Percentiles rank a stretch among this genome's conserved stretches.
These are phyloP conservation scores for Solanum neorickii DNA, from an alignment of 257 asterid genomes.

Conservation along the genomic window DNA sequence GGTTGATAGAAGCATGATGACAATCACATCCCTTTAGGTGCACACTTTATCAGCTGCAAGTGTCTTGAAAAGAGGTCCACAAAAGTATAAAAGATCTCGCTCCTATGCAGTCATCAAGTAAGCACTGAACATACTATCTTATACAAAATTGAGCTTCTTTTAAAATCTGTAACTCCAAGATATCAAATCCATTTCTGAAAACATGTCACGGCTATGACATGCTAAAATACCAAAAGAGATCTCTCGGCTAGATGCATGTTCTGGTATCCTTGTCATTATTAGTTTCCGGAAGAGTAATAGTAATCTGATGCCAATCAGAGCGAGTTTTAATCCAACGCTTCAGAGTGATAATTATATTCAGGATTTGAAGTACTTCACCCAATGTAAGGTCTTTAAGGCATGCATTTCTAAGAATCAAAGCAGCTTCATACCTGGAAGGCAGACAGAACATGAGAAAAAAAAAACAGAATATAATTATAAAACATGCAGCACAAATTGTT, in stretches of 20 bases:
- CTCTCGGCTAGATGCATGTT: not conserved
- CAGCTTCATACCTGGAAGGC: constrained; percentile 44
- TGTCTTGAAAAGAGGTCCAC: not conserved
- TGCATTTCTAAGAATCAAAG: constrained; percentile 26
- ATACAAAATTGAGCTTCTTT: not conserved
- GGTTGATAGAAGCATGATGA: not conserved
- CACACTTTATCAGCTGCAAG: not conserved
- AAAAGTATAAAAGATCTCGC: not conserved
- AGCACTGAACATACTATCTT: not conserved
- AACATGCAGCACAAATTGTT: not conserved
- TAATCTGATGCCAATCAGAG: constrained; percentile 36
- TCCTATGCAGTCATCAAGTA: not conserved
- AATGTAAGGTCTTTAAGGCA: constrained; percentile 30
- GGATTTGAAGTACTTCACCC: constrained; percentile 40
- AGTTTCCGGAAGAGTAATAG: constrained; percentile 16
- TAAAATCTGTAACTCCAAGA: not conserved
- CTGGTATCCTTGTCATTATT: not conserved
- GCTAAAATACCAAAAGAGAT: not conserved
- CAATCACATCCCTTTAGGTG: not conserved
- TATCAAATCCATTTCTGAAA: not conserved
- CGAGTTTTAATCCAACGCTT: constrained; percentile 29
- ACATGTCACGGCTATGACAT: not conserved
- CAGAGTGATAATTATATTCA: constrained; percentile 27
- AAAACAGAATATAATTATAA: not conserved
- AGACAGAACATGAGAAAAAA: not conserved